A percentile compares a stretch with the other conserved stretches of the same genome.
Evolutionary conservation across 2,329 filamentous ascomycete genomes (phyloP).

Genomic region (Kalmusia sp.): DNA sequence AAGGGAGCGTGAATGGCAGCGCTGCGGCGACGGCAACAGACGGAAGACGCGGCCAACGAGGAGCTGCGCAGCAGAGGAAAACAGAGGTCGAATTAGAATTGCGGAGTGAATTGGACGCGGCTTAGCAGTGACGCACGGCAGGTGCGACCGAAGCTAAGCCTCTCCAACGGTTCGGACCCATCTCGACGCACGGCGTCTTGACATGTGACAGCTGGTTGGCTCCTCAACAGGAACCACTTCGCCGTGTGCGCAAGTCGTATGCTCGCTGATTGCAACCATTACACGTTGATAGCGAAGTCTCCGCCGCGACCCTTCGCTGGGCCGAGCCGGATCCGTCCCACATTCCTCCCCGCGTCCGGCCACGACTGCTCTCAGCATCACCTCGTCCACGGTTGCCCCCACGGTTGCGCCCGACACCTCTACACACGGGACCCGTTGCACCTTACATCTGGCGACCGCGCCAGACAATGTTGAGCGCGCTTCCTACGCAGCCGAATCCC

Average conservation of each 20-base stretch:
- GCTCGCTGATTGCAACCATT: not conserved
- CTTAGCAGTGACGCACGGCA: constrained; percentile 12
- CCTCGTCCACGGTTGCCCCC: not conserved
- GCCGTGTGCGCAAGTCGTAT: constrained; percentile 1
- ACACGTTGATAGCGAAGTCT: not conserved
- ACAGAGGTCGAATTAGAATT: constrained; percentile 12
- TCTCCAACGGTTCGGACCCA: constrained; percentile 4
- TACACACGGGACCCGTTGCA: not conserved
- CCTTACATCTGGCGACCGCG: constrained; percentile 3
- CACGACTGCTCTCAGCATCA: not conserved
- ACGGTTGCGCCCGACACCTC: not conserved
- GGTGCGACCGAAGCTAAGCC: not conserved
- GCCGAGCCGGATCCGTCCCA: not conserved
- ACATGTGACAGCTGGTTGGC: constrained; percentile 10
- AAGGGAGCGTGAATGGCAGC: not conserved
- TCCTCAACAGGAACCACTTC: constrained; percentile 11
- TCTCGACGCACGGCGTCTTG: not conserved
- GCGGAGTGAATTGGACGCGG: constrained; percentile 11
- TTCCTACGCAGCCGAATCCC: not conserved
- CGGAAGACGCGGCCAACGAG: not conserved
- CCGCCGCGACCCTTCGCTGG: not conserved
- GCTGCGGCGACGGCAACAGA: not conserved
- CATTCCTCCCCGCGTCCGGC: not conserved
- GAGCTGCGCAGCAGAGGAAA: not conserved
- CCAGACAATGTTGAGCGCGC: constrained; percentile 11